These are phyloP conservation scores for Ceratocystis colombiana DNA, from an alignment of 2,329 filamentous ascomycete species.

Conservation along the genomic window DNA sequence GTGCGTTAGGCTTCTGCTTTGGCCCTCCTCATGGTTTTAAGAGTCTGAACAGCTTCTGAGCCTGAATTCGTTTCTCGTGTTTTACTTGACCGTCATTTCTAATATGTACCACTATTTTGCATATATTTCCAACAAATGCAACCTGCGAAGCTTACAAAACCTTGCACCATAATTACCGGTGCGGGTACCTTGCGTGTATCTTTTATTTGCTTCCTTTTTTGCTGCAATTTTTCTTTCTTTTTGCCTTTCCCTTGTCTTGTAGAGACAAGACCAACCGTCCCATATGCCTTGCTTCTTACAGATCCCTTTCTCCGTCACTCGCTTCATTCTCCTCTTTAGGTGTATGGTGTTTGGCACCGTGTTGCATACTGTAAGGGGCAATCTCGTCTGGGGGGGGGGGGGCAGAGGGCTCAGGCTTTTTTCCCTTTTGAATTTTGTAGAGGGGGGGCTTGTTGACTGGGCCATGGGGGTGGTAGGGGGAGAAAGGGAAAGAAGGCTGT, in stretches of 20 bases:
- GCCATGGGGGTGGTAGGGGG: not conserved
- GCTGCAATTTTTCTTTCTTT: conserved; percentile 18
- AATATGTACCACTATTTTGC: not conserved
- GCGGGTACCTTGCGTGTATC: conserved; percentile 11
- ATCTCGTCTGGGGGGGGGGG: conserved; percentile 2
- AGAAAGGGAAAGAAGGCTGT: not conserved
- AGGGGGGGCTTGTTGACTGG: not conserved
- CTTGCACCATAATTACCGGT: conserved; percentile 21
- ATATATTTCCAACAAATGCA: not conserved
- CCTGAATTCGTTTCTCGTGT: not conserved
- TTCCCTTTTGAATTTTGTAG: not conserved
- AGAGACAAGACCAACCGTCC: not conserved
- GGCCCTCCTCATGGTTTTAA: too few relatives aligned
- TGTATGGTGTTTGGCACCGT: not conserved
- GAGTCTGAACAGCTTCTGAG: too few relatives aligned
- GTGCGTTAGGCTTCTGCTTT: too few relatives aligned
- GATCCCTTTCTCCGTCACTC: not conserved
- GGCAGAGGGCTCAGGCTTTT: not conserved
- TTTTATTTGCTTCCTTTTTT: conserved; percentile 20
- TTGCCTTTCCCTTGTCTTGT: conserved; percentile 1
- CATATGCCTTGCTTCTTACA: conserved; percentile 15
- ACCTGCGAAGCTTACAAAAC: not conserved
- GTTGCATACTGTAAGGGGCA: conserved; percentile 5
- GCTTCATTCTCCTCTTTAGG: conserved; percentile 5
- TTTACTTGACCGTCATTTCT: not conserved